Percentiles rank a stretch among this genome's conserved stretches.
These are phyloP conservation scores for Fusarium haematococcum DNA, from an alignment of 2,329 filamentous ascomycete genomes.

Conservation along the genomic window DNA sequence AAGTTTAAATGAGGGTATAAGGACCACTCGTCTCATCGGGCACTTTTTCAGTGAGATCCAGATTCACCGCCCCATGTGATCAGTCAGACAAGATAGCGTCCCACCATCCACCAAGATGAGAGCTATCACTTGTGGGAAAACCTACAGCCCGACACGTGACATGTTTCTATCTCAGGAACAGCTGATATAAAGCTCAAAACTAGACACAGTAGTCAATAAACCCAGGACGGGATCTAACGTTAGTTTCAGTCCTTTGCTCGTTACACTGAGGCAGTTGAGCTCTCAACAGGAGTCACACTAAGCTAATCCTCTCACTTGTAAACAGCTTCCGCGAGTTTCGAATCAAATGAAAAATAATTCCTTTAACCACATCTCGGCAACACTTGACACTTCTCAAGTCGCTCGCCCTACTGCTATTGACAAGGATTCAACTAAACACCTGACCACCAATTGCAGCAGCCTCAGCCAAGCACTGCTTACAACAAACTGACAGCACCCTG, in stretches of 20 bases:
- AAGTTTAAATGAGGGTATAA: too few relatives aligned
- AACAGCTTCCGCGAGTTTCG: not conserved
- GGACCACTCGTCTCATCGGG: too few relatives aligned
- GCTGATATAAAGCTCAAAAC: not conserved
- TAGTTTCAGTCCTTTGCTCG: not conserved
- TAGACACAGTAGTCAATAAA: too few relatives aligned
- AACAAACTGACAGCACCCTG: not conserved
- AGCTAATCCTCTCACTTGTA: not conserved
- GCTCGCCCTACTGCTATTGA: not conserved
- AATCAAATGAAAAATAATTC: not conserved
- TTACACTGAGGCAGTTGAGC: not conserved
- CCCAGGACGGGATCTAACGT: not conserved
- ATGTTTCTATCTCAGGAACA: not conserved
- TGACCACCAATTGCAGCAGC: not conserved
- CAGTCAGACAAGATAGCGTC: not conserved
- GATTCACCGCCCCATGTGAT: not conserved
- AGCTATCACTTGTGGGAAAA: not conserved
- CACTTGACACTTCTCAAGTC: not conserved
- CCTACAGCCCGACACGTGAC: not conserved
- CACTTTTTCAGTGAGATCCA: not conserved
- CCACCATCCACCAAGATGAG: not conserved
- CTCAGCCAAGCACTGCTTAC: not conserved
- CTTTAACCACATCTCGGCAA: not conserved
- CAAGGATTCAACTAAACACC: not conserved
- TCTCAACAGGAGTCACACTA: not conserved